A percentile compares a stretch with the other conserved stretches of the same genome.
Evolutionary conservation across 2,329 filamentous ascomycete species (phyloP).

Genomic region (Fusarium hostae): DNA sequence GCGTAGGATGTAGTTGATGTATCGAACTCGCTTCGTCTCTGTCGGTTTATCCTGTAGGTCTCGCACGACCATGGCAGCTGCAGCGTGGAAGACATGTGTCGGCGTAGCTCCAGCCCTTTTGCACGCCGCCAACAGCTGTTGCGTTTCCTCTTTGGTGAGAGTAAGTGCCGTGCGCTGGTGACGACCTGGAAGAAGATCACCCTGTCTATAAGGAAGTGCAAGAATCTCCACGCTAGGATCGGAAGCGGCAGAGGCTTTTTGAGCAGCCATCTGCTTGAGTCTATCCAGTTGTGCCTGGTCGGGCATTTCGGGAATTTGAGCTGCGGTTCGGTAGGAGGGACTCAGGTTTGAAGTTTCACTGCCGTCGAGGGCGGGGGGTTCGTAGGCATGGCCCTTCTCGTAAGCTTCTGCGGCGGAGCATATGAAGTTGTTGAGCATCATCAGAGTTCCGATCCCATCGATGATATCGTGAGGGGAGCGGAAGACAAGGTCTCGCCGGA

Average conservation of each 20-base stretch:
- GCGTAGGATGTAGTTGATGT: constrained; percentile 48
- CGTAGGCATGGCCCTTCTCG: constrained; percentile 6
- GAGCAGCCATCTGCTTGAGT: background rate
- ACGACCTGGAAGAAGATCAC: constrained; percentile 21
- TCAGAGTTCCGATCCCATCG: constrained; percentile 53
- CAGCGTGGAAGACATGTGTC: constrained; percentile 50
- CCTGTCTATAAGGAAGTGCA: constrained; percentile 37
- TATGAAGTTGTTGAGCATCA: constrained; percentile 48
- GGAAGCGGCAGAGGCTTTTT: constrained; percentile 4
- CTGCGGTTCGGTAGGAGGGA: constrained; percentile 19
- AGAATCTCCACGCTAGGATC: background rate
- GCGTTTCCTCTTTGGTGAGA: constrained; percentile 30
- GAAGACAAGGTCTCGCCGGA: constrained; percentile 49
- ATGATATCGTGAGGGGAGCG: constrained; percentile 54
- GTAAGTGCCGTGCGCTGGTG: constrained; percentile 44
- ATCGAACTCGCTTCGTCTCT: constrained; percentile 26
- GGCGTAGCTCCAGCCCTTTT: constrained; percentile 39
- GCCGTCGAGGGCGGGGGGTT: constrained; percentile 32
- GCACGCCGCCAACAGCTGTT: constrained; percentile 29
- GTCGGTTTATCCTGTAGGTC: constrained; percentile 33
- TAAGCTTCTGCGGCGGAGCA: constrained; percentile 40
- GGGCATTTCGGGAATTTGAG: rapidly evolving
- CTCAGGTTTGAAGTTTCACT: constrained; percentile 28
- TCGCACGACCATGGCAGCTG: constrained; percentile 45
- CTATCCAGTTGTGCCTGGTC: background rate